phyloP scores from a whole-genome alignment of 164 flowering plant genomes.

The Sedum album region DNA sequence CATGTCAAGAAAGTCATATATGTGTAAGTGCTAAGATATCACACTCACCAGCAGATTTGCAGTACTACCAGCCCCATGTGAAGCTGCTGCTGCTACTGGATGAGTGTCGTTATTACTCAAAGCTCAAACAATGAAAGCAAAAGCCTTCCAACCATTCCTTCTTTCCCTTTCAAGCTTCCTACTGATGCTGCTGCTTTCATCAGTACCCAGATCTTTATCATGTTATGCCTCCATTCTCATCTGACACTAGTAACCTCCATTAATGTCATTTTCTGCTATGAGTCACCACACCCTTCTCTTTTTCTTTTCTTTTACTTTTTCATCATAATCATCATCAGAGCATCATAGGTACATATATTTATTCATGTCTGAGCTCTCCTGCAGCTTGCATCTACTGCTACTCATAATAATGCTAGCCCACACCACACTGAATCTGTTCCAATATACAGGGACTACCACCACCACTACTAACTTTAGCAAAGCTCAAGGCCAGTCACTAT shows the following conservation, averaged over 20 bases:
- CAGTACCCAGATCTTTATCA: conserved; percentile 2
- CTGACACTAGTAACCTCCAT: conserved; percentile 5
- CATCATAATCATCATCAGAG: background rate
- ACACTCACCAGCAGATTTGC: background rate
- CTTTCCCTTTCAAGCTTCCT: conserved; percentile 6
- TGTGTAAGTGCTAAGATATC: conserved; percentile 1
- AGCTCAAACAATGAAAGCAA: conserved; percentile 2
- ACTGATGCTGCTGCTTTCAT: background rate
- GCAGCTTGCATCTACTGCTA: background rate
- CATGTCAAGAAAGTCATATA: background rate
- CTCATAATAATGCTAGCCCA: background rate
- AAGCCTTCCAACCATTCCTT: conserved; percentile 7
- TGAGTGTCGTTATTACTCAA: conserved; percentile 1
- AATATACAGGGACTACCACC: conserved; percentile 5
- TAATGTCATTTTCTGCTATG: background rate
- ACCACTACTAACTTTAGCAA: conserved; percentile 2
- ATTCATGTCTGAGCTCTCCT: background rate
- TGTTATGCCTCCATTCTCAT: background rate
- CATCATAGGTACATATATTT: background rate
- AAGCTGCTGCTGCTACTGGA: background rate
- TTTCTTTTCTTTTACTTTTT: background rate
- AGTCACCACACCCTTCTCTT: background rate
- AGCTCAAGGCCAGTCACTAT: conserved; percentile 3
- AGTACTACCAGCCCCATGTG: background rate
- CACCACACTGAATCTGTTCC: background rate